A percentile compares a stretch with the other conserved stretches of the same genome.
These are phyloP conservation scores for Datisca glomerata DNA, from an alignment of 306 rosid genomes.

Conservation along the genomic window DNA sequence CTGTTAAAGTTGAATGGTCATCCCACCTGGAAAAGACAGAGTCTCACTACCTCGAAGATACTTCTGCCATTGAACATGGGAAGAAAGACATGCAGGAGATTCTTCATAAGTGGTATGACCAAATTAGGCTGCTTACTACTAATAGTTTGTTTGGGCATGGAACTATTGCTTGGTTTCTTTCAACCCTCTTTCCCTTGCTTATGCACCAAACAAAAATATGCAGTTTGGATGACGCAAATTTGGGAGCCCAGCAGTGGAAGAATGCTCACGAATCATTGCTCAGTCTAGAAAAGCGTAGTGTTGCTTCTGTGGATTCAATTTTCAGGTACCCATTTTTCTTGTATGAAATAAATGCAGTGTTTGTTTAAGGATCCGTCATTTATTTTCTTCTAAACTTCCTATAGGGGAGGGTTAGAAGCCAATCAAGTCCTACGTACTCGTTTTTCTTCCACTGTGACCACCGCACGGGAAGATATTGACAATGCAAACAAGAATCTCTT, in stretches of 20 bases:
- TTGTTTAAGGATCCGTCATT: conserved; percentile 5
- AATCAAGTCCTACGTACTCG: conserved; percentile 58
- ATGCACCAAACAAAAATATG: conserved; percentile 11
- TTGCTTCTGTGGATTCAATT: conserved; percentile 67
- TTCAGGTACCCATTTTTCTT: conserved; percentile 46
- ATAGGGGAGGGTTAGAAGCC: conserved; percentile 81
- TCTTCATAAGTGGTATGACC: conserved; percentile 69
- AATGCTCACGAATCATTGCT: conserved; percentile 89
- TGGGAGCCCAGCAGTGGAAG: conserved; percentile 90
- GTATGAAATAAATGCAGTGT: not conserved
- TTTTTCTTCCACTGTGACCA: conserved; percentile 59
- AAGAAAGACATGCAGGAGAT: conserved; percentile 74
- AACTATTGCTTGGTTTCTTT: too few relatives aligned
- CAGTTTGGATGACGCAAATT: conserved; percentile 78
- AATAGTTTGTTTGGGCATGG: not conserved
- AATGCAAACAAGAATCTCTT: conserved; percentile 68
- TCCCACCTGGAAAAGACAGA: conserved; percentile 83
- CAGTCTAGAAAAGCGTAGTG: conserved; percentile 58
- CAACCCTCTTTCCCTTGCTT: conserved; percentile 4
- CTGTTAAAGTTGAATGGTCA: conserved; percentile 71
- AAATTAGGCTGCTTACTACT: not conserved
- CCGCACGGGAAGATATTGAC: conserved; percentile 78
- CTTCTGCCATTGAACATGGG: conserved; percentile 74
- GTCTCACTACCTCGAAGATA: conserved; percentile 64
- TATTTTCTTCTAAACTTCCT: too few relatives aligned